Percentiles rank a stretch among this genome's conserved stretches.
phyloP scores from a whole-genome alignment of 2,329 filamentous ascomycete genomes.

The Penicillium digitatum region DNA sequence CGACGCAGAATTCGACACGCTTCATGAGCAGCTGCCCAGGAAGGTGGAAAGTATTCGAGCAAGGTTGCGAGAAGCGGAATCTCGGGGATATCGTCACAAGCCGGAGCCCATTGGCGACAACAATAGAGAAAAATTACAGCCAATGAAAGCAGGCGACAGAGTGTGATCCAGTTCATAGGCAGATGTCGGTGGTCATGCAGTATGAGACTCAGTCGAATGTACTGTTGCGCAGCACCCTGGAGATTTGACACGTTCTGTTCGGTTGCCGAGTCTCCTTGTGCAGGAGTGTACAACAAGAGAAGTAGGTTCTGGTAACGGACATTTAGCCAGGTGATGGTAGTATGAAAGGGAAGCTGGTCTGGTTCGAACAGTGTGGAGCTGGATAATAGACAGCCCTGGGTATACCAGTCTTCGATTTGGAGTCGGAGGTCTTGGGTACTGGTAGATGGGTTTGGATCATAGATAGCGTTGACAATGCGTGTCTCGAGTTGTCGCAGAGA shows the following conservation, averaged over 20 bases:
- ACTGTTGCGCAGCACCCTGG: background rate
- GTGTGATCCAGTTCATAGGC: background rate
- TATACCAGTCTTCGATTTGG: background rate
- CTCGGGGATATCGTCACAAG: background rate
- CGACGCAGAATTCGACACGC: background rate
- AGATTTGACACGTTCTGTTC: background rate
- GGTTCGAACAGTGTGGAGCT: background rate
- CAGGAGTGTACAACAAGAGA: background rate
- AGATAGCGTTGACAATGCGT: background rate
- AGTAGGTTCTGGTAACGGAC: background rate
- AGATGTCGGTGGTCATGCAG: background rate
- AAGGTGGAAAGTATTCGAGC: background rate
- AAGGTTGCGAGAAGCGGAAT: background rate
- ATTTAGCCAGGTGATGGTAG: background rate
- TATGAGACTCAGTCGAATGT: background rate
- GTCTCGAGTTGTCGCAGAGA: background rate
- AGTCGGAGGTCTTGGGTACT: background rate
- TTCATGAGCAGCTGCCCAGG: background rate
- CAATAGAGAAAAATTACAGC: background rate
- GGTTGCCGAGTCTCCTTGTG: background rate
- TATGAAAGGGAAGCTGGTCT: background rate
- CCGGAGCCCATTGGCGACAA: background rate
- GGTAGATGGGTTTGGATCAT: background rate
- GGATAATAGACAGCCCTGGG: background rate
- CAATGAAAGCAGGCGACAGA: background rate